Percentiles rank a stretch among this genome's conserved stretches.
These are phyloP conservation scores for Ceratobasidium sp. DNA, from an alignment of 1,284 basidiomycete genomes.

Conservation along the genomic window DNA sequence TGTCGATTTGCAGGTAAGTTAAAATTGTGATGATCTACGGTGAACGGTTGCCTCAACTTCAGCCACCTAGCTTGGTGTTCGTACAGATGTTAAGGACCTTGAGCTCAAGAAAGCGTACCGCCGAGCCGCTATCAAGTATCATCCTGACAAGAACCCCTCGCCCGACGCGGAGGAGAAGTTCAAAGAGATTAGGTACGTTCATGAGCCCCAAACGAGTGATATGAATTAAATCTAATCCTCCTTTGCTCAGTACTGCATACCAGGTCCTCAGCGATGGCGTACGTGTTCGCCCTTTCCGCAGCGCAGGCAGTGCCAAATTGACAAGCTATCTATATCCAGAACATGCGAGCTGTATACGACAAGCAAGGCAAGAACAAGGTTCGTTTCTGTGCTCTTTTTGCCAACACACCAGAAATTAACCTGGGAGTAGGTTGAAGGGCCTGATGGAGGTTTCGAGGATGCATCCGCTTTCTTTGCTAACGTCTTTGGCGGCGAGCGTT, in stretches of 20 bases:
- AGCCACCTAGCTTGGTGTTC: constrained; percentile 59
- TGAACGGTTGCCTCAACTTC: not conserved
- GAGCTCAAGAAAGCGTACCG: constrained; percentile 96
- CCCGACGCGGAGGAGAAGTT: constrained; percentile 91
- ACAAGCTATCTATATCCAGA: constrained; percentile 58
- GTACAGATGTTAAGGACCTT: constrained; percentile 68
- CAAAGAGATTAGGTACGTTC: constrained; percentile 85
- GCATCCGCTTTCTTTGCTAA: constrained; percentile 91
- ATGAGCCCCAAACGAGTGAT: not conserved
- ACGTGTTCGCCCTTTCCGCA: constrained; percentile 52
- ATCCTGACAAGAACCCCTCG: constrained; percentile 92
- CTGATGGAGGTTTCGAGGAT: constrained; percentile 80
- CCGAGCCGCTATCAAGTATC: constrained; percentile 95
- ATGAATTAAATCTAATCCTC: constrained; percentile 1
- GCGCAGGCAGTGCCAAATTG: not conserved
- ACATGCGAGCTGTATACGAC: constrained; percentile 91
- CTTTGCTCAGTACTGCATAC: constrained; percentile 80
- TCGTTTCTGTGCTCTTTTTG: constrained; percentile 46
- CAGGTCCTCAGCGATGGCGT: constrained; percentile 87
- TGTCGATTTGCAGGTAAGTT: constrained; percentile 3
- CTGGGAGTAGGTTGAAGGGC: constrained; percentile 68
- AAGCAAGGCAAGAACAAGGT: constrained; percentile 93
- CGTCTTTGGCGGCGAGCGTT: constrained; percentile 90
- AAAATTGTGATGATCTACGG: constrained; percentile 17
- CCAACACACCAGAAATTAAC: not conserved